These are phyloP conservation scores for Paramecium sonneborni DNA, from an alignment of 73 alveolate genomes.

Conservation along the genomic window DNA sequence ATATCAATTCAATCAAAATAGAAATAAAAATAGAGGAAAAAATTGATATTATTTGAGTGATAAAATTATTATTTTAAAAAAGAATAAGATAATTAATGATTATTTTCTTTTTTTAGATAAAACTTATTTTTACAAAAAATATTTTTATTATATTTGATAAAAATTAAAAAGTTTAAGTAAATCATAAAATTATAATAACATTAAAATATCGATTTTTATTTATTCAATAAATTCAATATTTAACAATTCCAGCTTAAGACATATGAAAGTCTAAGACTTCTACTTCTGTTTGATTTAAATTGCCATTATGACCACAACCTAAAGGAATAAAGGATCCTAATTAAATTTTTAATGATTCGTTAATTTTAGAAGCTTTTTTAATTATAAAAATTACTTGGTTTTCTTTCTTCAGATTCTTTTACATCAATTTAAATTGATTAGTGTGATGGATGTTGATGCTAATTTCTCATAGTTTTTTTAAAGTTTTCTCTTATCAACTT, in stretches of 20 bases:
- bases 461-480: background rate
- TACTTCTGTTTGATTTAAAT: conserved; percentile 44
- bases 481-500: conserved; percentile 40
- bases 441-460: background rate
- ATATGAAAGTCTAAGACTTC: conserved; percentile 62
- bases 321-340: conserved; percentile 64
- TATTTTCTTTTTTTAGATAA: too few relatives aligned
- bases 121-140: too few relatives aligned
- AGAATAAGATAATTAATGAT: too few relatives aligned
- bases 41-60: too few relatives aligned
- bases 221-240: background rate
- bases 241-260: conserved; percentile 56
- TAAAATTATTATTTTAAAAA: too few relatives aligned
- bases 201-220: too few relatives aligned
- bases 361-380: background rate
- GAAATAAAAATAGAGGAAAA: too few relatives aligned
- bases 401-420: background rate
- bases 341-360: background rate
- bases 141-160: too few relatives aligned
- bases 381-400: background rate
- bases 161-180: too few relatives aligned
- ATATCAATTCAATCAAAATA: too few relatives aligned
- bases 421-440: background rate
- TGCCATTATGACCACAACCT: conserved; percentile 72
- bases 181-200: too few relatives aligned